These are phyloP conservation scores for Barnettozyma pratensis DNA, from an alignment of 805 yeast genomes.

Conservation along the genomic window DNA sequence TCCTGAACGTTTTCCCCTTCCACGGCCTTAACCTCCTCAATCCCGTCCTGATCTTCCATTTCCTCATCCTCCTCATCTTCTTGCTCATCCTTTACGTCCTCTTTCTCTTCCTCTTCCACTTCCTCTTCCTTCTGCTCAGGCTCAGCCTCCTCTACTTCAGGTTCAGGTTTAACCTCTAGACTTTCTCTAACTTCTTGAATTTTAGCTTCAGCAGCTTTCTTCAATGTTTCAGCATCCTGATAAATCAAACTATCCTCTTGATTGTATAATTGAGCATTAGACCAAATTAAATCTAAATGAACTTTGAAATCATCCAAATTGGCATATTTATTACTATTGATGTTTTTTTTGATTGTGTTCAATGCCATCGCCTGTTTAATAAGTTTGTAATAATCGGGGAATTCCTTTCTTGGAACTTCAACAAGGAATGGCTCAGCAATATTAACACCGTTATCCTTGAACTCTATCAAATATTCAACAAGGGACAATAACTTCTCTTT, in stretches of 20 bases:
- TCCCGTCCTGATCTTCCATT: not conserved
- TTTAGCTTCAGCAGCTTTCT: slow-evolving; percentile 39
- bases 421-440: slow-evolving; percentile 71
- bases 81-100: slow-evolving; percentile 1
- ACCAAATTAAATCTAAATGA: slow-evolving; percentile 59
- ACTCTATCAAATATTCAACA: slow-evolving; percentile 17
- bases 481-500: slow-evolving; percentile 15
- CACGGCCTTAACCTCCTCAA: not conserved
- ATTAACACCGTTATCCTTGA: slow-evolving; percentile 26
- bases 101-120: slow-evolving; percentile 7
- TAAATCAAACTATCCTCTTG: slow-evolving; percentile 67
- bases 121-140: slow-evolving; percentile 5
- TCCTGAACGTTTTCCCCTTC: not conserved
- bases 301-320: slow-evolving; percentile 55
- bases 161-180: not conserved
- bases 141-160: not conserved
- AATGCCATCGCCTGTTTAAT: slow-evolving; percentile 75
- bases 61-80: slow-evolving; percentile 5
- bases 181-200: not conserved
- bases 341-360: slow-evolving; percentile 45
- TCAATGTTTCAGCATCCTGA: slow-evolving; percentile 62
- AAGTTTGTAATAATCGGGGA: slow-evolving; percentile 76
- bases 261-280: slow-evolving; percentile 76
- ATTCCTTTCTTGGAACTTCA: slow-evolving; percentile 61
- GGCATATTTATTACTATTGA: slow-evolving; percentile 47